Conservation (phyloP, 345 rosid species). For the Raphanus sativus region DNA sequence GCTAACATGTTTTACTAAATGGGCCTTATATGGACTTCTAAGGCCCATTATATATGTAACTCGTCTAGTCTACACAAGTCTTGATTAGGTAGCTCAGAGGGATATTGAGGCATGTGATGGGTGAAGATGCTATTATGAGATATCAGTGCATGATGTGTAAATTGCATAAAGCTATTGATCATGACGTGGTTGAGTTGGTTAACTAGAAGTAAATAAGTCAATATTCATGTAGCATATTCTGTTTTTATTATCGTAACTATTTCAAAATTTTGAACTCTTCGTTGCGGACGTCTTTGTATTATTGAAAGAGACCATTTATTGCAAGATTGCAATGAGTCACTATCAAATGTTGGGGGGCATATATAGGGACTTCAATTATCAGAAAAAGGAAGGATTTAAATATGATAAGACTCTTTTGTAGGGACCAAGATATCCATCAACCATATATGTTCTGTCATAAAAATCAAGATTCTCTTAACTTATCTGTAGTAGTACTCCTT, state of each 20-base stretch:
- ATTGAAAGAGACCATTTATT: constrained; percentile 32
- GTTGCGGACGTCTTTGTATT: constrained; percentile 16
- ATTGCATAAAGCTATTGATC: background rate
- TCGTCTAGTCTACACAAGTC: background rate
- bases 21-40: background rate
- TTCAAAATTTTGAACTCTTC: constrained; percentile 13
- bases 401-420: constrained; percentile 33
- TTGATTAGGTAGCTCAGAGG: background rate
- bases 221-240: too few species aligned
- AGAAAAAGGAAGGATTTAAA: constrained; percentile 16
- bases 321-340: constrained; percentile 33
- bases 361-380: constrained; percentile 39
- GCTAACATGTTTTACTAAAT: background rate
- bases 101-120: background rate
- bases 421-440: constrained; percentile 30
- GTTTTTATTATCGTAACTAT: constrained; percentile 1
- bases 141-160: background rate
- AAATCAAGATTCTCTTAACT: constrained; percentile 23
- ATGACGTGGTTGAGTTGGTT: background rate
- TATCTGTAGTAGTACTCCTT: constrained; percentile 2
- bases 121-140: background rate
- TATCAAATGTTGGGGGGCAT: constrained; percentile 22
- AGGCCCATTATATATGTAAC: background rate
- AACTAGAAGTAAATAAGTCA: background rate
- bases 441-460: constrained; percentile 21